Conservation (phyloP, 352 stramenopile genomes). For the Halophytophthora polymorphica region DNA sequence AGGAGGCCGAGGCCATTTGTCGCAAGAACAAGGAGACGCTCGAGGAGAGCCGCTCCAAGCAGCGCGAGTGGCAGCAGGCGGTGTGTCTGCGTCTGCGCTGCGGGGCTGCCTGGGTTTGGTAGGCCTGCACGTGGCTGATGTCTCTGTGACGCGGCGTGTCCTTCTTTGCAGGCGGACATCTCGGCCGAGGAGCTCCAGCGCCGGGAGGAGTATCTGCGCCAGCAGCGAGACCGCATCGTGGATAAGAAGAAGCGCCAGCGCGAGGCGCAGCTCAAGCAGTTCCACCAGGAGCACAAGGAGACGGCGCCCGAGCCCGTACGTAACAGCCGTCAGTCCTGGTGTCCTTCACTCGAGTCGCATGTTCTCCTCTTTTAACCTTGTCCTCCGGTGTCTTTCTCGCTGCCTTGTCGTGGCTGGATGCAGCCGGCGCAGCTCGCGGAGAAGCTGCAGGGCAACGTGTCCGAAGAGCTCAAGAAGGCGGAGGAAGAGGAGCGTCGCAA, state of each 20-base stretch:
- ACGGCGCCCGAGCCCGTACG: slow-evolving; percentile 49
- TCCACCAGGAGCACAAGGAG: slow-evolving; percentile 68
- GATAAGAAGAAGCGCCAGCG: slow-evolving; percentile 82
- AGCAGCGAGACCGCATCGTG: slow-evolving; percentile 75
- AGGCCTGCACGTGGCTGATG: not conserved
- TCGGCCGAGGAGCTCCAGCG: slow-evolving; percentile 69
- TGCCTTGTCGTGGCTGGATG: not conserved
- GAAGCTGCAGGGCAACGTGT: slow-evolving; percentile 58
- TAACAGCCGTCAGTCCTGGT: not conserved
- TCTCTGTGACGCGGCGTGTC: too few relatives aligned
- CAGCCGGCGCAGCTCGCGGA: slow-evolving; percentile 53
- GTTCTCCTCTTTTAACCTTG: too few relatives aligned
- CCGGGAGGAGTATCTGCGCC: slow-evolving; percentile 69
- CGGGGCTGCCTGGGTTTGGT: too few relatives aligned
- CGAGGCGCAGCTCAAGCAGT: slow-evolving; percentile 69
- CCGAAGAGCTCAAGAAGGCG: slow-evolving; percentile 58
- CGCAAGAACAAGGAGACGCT: slow-evolving; percentile 77
- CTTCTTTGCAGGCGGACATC: slow-evolving; percentile 48
- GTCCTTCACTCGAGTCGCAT: not conserved
- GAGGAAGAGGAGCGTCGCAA: slow-evolving; percentile 70
- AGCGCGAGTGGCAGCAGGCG: slow-evolving; percentile 61
- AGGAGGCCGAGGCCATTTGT: slow-evolving; percentile 69
- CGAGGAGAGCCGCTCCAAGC: slow-evolving; percentile 60
- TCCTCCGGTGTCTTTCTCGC: not conserved
- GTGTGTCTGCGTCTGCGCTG: not conserved